These are phyloP conservation scores for Hortiboletus flavorubellus DNA, from an alignment of 768 basidiomycete species.

Conservation along the genomic window DNA sequence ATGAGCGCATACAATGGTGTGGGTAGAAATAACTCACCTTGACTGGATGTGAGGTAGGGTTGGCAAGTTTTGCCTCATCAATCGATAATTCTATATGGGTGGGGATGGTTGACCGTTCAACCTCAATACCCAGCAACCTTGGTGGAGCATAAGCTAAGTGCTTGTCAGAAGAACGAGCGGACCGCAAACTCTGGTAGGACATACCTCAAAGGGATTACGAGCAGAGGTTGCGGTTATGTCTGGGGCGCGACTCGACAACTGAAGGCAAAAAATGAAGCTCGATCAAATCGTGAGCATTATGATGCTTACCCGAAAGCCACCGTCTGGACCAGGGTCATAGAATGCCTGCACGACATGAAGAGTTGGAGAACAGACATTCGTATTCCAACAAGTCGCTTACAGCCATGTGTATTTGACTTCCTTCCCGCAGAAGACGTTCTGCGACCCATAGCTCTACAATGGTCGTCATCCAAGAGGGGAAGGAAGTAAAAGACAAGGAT, in stretches of 20 bases:
- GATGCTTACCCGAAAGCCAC: constrained; percentile 53
- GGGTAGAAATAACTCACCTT: constrained; percentile 8
- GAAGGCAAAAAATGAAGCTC: background rate
- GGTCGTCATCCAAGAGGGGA: background rate
- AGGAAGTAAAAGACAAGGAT: background rate
- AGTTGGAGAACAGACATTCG: background rate
- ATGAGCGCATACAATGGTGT: constrained; percentile 1
- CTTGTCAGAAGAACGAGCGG: background rate
- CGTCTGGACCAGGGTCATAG: constrained; percentile 61
- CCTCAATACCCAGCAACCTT: constrained; percentile 33
- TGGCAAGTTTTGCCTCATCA: constrained; percentile 18
- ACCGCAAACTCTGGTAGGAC: background rate
- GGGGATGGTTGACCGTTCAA: constrained; percentile 33
- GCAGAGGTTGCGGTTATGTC: constrained; percentile 61
- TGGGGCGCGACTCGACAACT: constrained; percentile 61
- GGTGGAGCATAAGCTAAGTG: constrained; percentile 31
- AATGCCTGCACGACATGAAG: constrained; percentile 51
- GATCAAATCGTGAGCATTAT: background rate
- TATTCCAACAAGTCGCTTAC: constrained; percentile 36
- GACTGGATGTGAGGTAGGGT: constrained; percentile 23
- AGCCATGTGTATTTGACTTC: constrained; percentile 62
- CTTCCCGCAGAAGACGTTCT: constrained; percentile 57
- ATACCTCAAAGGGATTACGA: constrained; percentile 68
- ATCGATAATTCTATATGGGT: constrained; percentile 28
- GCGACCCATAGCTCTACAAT: constrained; percentile 71